Base-by-base conservation (phyloP, 768 basidiomycete genomes). In the Suillus ampliporus region DNA sequence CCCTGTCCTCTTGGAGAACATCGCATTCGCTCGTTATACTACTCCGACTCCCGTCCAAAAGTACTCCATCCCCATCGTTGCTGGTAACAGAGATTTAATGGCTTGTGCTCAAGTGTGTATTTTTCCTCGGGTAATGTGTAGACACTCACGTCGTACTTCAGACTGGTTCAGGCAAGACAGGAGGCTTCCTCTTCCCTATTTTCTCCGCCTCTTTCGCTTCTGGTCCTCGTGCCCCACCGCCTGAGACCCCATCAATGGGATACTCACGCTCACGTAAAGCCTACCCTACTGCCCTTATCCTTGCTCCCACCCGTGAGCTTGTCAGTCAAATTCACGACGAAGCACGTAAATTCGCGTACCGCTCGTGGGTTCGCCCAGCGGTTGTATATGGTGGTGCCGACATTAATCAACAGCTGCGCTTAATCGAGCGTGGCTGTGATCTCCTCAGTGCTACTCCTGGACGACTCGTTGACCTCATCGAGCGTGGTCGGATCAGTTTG, bases 151-250 rank as follows among this genome's bases (percentile, higher is more conserved):
- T 65, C 62, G 62, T 43, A 61, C 57, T 62, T 41, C 81, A 99
- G 92, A 99, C 97, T 71, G 97, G 97, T 82, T 99, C 97, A 77
- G 97, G 97, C 65, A 99, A 99, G 83, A 99, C 97, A 43, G 97
- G 86, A 68, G 97, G 97, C 72, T 99, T 99, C 86, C 86, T 99
- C 65, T 99, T 99, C 86, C 97, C 97, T 61, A 99, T 99, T 73
- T 86, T 99, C 66, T 97, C 95, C 37, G 91, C 95, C 19, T 91
- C 94, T 44, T 99, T 97, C 80, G 65, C 84, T 48, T 81, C 84
- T 66, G 97, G 97, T 38, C 97, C 97, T 65, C 80, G 83, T 64
- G 70, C 88, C 15, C 86, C 90, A 65, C 90, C 94, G 21, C 84
- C 82, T 23, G 81, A 84, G 44, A 65, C 76, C 57, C 76, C 78